Percentiles rank a stretch among this genome's conserved stretches.
These are phyloP conservation scores for Beta lomatogona DNA, from an alignment of 179 eudicot species.

Conservation along the genomic window DNA sequence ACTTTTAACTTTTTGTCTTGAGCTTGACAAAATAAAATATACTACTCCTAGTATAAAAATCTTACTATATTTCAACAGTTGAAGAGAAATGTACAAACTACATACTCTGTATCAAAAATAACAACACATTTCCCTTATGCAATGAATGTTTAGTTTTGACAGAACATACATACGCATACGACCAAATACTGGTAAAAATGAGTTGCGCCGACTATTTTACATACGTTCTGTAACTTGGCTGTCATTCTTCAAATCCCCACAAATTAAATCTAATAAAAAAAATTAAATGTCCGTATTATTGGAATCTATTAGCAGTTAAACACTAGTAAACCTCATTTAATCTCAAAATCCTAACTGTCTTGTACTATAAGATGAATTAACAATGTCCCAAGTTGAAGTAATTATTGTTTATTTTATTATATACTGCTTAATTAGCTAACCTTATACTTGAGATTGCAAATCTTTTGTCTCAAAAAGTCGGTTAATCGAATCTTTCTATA, in stretches of 20 bases:
- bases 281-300: constrained; percentile 33
- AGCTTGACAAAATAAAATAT: neutral
- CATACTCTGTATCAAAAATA: constrained; percentile 21
- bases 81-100: neutral
- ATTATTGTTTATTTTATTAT: no score
- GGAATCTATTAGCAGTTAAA: constrained; percentile 24
- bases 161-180: constrained; percentile 3
- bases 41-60: neutral
- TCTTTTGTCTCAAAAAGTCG: constrained; percentile 33
- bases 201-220: constrained; percentile 33
- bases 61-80: neutral
- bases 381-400: constrained; percentile 17
- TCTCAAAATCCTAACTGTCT: constrained; percentile 28
- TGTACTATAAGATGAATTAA: constrained; percentile 27
- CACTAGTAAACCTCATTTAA: neutral
- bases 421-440: neutral
- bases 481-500: constrained; percentile 33
- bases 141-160: constrained; percentile 21
- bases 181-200: neutral
- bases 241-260: constrained; percentile 41
- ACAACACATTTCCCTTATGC: constrained; percentile 12
- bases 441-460: constrained; percentile 27
- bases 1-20: neutral
- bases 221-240: constrained; percentile 36
- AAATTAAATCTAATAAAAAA: neutral